phyloP scores from a whole-genome alignment of 2,329 filamentous ascomycete species.

The Cercospora berteroae region DNA sequence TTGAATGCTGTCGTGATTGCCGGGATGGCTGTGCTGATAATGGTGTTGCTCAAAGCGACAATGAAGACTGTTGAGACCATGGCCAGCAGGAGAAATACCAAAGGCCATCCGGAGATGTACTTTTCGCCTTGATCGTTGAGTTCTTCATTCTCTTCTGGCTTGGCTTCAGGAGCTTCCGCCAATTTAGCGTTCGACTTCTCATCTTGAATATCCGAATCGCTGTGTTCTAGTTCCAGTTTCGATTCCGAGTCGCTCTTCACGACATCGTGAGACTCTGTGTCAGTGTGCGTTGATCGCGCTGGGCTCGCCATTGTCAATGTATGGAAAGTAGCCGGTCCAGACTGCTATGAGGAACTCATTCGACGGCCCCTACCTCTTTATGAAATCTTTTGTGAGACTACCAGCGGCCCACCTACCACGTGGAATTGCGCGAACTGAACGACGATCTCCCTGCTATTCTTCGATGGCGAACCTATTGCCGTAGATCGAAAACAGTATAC shows the following conservation, averaged over 20 bases:
- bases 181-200: not conserved
- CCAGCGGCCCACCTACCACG: not conserved
- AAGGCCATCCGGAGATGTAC: not conserved
- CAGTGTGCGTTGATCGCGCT: not conserved
- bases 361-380: not conserved
- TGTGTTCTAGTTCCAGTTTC: not conserved
- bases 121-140: not conserved
- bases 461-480: not conserved
- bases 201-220: not conserved
- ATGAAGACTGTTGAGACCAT: constrained; percentile 20
- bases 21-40: constrained; percentile 49
- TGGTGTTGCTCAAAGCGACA: constrained; percentile 29
- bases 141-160: not conserved
- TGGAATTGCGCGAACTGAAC: not conserved
- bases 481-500: not conserved
- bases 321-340: not conserved
- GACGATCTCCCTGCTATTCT: not conserved
- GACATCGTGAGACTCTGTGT: not conserved
- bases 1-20: constrained; percentile 50
- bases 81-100: not conserved
- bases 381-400: not conserved
- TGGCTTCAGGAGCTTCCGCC: not conserved
- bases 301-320: not conserved
- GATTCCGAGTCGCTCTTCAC: not conserved
- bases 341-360: not conserved